Evolutionary conservation across 176 grass and related monocot species (phyloP).

Genomic region (Triticum aestivum): IWGSC_CS_RefSeq_v2.1 NC_057804.1:49380679-49381178

Average conservation of each 20-base stretch:
- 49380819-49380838: conserved; percentile 86
- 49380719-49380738: background rate
- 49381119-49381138: conserved; percentile 18
- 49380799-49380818: conserved; percentile 92
- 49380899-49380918: conserved; percentile 90
- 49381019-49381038: conserved; percentile 82
- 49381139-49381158: conserved; percentile 32
- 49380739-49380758: background rate
- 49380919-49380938: conserved; percentile 83
- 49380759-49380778: background rate
- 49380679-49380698: background rate
- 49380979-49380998: conserved; percentile 78
- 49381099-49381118: conserved; percentile 24
- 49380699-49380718: background rate
- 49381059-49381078: conserved; percentile 94
- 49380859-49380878: conserved; percentile 78
- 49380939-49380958: conserved; percentile 96
- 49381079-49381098: conserved; percentile 67
- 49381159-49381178: conserved; percentile 32
- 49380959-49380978: conserved; percentile 85
- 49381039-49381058: conserved; percentile 68
- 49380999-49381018: conserved; percentile 87
- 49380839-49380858: conserved; percentile 85
- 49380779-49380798: conserved; percentile 34
- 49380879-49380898: conserved; percentile 82